Evolutionary conservation across 2,329 filamentous ascomycete species (phyloP), one percentile per base, ranked within the genome.

Genomic region (Metarhizium album): DNA sequence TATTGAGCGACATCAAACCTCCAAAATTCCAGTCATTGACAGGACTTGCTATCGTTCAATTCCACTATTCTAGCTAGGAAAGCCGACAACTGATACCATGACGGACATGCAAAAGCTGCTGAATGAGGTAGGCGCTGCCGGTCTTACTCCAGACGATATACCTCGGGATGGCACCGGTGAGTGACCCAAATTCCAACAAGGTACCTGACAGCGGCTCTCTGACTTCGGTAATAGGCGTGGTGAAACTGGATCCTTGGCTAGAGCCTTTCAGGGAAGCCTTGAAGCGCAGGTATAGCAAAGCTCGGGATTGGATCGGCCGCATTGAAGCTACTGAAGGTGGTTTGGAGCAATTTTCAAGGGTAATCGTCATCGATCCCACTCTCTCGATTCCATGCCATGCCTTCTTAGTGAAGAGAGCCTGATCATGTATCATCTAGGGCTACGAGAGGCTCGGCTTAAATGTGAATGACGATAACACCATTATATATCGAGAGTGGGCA

Each of bases 401-500:
- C 11, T 6, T 11, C 27, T 3, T 9, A 40, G 37, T 3, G 8
- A 4, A 40, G 18, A 40, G n/a, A 40, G 11, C n/a, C 37, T 40
- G n/a, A 40, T 40, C 11, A 3, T 22, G n/a, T 33, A 49, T 24
- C 37, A 49, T 24, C 50, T 38, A 94, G 88, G 91, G 93, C 43
- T 86, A 82, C 55, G 89, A 97, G 63, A 84, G 78, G 55, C 95
- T 87, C 63, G 93, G 93, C 51, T 81, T 98, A 69, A 89, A 87
- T 58, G 83, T 93, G 53, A 78, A 84, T 63, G 73, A 80, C 49
- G 83, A 95, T 61, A 88, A 88, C 66, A 90, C 90, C 67, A 89
- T 98, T 58, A 75, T 78, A 52, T 98, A 98, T 69, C 80, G 89
- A 59, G 93, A 98, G 77, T 98, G 93, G 93, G 93, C 93, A 1